phyloP scores from a whole-genome alignment of 2,329 filamentous ascomycete species.

The Nectriaceae sp. region DNA sequence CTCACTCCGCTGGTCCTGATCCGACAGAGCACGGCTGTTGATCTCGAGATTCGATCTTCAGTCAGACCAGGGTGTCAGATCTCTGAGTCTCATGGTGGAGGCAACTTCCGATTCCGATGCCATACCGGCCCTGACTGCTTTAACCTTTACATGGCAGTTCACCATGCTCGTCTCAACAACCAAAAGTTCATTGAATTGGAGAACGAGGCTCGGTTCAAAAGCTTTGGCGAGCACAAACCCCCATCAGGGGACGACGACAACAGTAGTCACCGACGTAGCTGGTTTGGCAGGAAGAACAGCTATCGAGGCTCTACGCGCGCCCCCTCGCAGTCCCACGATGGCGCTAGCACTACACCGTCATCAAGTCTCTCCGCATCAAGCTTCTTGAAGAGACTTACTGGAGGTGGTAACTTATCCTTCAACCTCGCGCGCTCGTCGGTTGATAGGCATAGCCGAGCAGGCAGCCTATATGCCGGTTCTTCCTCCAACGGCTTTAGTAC shows the following conservation, averaged over 20 bases:
- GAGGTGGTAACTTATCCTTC: constrained; percentile 70
- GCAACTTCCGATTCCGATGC: constrained; percentile 89
- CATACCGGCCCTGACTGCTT: constrained; percentile 76
- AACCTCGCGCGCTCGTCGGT: constrained; percentile 82
- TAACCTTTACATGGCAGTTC: constrained; percentile 81
- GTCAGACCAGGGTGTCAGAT: constrained; percentile 73
- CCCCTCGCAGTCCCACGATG: constrained; percentile 70
- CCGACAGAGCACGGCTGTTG: constrained; percentile 85
- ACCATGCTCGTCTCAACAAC: constrained; percentile 88
- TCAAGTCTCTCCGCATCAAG: constrained; percentile 71
- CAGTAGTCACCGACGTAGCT: constrained; percentile 52
- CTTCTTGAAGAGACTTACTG: constrained; percentile 77
- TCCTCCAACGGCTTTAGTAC: constrained; percentile 52
- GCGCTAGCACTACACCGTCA: constrained; percentile 64
- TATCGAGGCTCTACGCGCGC: constrained; percentile 64
- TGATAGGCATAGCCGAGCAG: constrained; percentile 52
- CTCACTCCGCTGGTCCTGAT: constrained; percentile 90
- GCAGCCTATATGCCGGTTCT: constrained; percentile 60
- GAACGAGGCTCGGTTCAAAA: constrained; percentile 70
- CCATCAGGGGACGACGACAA: constrained; percentile 50
- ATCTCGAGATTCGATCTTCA: constrained; percentile 90
- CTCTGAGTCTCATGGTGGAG: constrained; percentile 59
- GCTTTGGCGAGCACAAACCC: constrained; percentile 61
- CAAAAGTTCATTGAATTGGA: constrained; percentile 76
- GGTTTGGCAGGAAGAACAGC: constrained; percentile 66